phyloP scores from a whole-genome alignment of 768 basidiomycete species.

The Boletus patriciae region DNA sequence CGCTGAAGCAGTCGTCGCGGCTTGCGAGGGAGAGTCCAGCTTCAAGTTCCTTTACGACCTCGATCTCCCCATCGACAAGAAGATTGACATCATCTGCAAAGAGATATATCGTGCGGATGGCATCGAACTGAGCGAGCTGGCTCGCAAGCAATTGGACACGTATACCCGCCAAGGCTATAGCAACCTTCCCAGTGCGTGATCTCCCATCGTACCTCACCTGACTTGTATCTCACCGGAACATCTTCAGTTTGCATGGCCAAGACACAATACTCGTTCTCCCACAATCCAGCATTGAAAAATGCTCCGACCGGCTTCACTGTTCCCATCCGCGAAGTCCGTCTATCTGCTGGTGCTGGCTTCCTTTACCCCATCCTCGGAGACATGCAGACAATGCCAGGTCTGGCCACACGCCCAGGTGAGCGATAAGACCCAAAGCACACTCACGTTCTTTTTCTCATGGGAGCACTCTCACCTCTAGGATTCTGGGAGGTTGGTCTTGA shows the following conservation, averaged over 20 bases:
- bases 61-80: constrained; percentile 77
- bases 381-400: constrained; percentile 98
- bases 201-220: not conserved
- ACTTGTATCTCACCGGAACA: constrained; percentile 5
- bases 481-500: constrained; percentile 92
- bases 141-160: constrained; percentile 80
- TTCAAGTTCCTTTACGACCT: constrained; percentile 96
- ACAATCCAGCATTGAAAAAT: constrained; percentile 87
- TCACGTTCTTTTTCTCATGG: constrained; percentile 11
- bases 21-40: constrained; percentile 76
- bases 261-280: constrained; percentile 97
- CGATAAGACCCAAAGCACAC: not conserved
- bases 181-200: constrained; percentile 67
- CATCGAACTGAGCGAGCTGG: constrained; percentile 82
- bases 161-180: constrained; percentile 90
- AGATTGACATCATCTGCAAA: constrained; percentile 83
- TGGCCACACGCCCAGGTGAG: constrained; percentile 85
- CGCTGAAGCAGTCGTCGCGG: constrained; percentile 87
- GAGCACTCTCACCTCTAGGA: constrained; percentile 40
- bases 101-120: constrained; percentile 95
- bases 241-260: constrained; percentile 89
- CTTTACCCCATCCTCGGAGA: constrained; percentile 93
- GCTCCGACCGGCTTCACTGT: constrained; percentile 92
- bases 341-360: constrained; percentile 95
- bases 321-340: constrained; percentile 82